Evolutionary conservation across 2,329 filamentous ascomycete genomes (phyloP).

Genomic region (Monascus ruber): DNA sequence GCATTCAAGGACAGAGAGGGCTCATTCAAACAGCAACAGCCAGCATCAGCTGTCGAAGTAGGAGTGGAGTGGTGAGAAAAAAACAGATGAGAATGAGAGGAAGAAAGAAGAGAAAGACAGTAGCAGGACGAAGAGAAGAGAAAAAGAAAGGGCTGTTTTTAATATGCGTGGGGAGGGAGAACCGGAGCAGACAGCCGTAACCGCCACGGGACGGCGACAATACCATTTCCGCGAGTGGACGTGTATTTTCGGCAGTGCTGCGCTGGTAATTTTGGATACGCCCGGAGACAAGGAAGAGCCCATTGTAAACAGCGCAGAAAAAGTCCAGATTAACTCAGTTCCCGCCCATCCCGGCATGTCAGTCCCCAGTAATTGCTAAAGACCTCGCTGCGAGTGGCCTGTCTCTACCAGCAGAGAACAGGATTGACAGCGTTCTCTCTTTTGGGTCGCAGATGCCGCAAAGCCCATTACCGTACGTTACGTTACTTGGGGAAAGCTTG

Average conservation of each 20-base stretch:
- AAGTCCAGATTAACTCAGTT: slow-evolving; percentile 1
- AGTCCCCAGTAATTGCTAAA: slow-evolving; percentile 5
- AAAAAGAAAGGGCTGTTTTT: slow-evolving; percentile 25
- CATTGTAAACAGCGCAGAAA: slow-evolving; percentile 5
- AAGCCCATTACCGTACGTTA: too few relatives aligned
- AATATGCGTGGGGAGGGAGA: slow-evolving; percentile 10
- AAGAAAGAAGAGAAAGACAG: slow-evolving; percentile 25
- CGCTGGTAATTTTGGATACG: slow-evolving; percentile 8
- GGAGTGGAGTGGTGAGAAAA: slow-evolving; percentile 24
- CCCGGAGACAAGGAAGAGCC: slow-evolving; percentile 19
- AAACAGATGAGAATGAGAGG: slow-evolving; percentile 23
- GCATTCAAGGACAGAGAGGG: slow-evolving; percentile 23
- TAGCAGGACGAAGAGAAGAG: slow-evolving; percentile 13
- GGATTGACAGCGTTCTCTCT: too few relatives aligned
- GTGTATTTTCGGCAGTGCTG: slow-evolving; percentile 9
- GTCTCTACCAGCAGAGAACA: too few relatives aligned
- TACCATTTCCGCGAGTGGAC: not conserved
- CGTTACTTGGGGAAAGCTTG: too few relatives aligned
- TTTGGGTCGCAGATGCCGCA: too few relatives aligned
- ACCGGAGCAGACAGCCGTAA: slow-evolving; percentile 30
- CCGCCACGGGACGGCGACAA: slow-evolving; percentile 9
- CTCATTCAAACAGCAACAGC: slow-evolving; percentile 19
- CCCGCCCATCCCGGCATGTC: not conserved
- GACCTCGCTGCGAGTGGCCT: slow-evolving; percentile 5
- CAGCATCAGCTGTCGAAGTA: slow-evolving; percentile 24